Percentiles rank a stretch among this genome's conserved stretches.
phyloP scores from a whole-genome alignment of 1,139 yeast genomes.

The Protomyces inouyei region DNA sequence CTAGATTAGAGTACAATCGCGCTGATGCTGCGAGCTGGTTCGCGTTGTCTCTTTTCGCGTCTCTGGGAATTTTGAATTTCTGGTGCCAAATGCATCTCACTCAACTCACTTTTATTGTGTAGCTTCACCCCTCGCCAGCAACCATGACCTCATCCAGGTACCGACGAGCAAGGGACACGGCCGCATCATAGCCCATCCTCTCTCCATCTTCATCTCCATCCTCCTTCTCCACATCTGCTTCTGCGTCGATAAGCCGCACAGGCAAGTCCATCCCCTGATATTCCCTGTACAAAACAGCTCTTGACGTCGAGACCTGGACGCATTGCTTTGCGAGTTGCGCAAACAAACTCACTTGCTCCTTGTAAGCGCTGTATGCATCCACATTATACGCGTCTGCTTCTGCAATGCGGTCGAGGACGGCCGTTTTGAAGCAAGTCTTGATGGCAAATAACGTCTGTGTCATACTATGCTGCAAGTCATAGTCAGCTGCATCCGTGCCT shows the following conservation, averaged over 20 bases:
- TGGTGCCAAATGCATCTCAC: no score
- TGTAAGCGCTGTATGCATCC: not conserved
- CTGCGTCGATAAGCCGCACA: not conserved
- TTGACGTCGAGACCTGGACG: not conserved
- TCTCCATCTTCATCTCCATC: not conserved
- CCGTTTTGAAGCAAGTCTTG: not conserved
- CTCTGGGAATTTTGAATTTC: no score
- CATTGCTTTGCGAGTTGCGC: not conserved
- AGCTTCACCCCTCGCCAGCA: no score
- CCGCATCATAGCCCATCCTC: not conserved
- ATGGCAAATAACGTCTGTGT: not conserved
- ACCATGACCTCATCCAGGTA: no score
- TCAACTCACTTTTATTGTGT: no score
- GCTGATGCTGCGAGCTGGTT: no score
- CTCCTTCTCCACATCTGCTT: not conserved
- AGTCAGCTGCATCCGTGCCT: not conserved
- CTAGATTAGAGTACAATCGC: no score
- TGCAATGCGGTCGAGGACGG: not conserved
- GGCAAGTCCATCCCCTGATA: not conserved
- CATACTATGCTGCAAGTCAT: not conserved
- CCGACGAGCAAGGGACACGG: not conserved
- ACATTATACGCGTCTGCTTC: not conserved
- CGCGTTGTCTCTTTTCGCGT: no score
- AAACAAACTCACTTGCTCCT: not conserved
- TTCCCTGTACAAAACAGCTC: not conserved